Evolutionary conservation across 73 alveolate species (phyloP), one percentile per base, ranked within the genome.

Genomic region (Symbiodinium pilosum): DNA sequence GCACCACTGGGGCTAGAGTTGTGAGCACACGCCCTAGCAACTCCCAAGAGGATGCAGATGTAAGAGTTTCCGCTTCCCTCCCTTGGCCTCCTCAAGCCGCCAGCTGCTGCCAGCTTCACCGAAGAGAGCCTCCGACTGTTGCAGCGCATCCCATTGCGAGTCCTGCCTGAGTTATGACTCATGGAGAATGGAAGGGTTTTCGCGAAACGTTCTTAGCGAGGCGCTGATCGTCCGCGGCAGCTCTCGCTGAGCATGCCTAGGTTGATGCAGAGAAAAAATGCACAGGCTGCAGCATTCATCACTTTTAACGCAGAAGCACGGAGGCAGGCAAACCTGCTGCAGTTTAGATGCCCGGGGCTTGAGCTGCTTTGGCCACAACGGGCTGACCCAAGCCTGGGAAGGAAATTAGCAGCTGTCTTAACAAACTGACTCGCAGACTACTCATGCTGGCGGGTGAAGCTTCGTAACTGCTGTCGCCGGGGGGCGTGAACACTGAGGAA

Each of bases 91-190:
- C 81, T 64, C 81, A 28, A 64, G 38, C 24, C 81, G 81, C 32
- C 32, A 64, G 81, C 39, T 64, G 34, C 81, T 64, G 38, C 43
- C 85, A 32, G 44, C 85, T 73, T 73, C 85, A 34, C 85, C 85
- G 85, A n/a, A 73, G 85, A 73, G 85, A n/a, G 85, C 43, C 85
- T 73, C 44, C 30, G 85, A 73, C 30, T 73, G 41, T 43, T 34
- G 85, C 85, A 73, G 85, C 30, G 85, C 85, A 9, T 73, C 85
- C 85, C 85, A 73, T 16, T 20, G 44, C 77, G 77, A 64, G 81
- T 64, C 81, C 81, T 64, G 32, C 81, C 81, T 64, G 21, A 18
- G 38, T 64, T 1, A 26, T 26, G 81, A 64, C 81, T 14, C 9
- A 64, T 30, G 40, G 18, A 14, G 12, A 26, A 24, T 24, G 81